A percentile compares a stretch with the other conserved stretches of the same genome.
Conservation (phyloP, 1,284 basidiomycete genomes). For the Amanita bisporigera region DNA sequence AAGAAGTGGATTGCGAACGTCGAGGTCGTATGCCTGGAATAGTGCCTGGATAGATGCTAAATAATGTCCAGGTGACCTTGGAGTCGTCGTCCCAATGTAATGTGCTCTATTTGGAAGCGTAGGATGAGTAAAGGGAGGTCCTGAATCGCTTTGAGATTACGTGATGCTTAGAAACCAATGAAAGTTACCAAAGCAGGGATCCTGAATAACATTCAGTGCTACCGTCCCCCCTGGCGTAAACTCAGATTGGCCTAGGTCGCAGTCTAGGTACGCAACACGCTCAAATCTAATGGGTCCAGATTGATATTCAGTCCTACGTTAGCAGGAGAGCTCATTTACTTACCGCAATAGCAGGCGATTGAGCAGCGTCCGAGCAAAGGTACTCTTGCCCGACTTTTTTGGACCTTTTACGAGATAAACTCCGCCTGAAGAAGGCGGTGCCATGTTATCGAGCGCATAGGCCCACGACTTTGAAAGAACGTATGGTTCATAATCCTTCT, state of each 20-base stretch:
- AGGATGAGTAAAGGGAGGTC: conserved; percentile 87
- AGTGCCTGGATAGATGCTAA: conserved; percentile 72
- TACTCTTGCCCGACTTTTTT: conserved; percentile 91
- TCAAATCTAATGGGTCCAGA: conserved; percentile 51
- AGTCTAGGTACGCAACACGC: conserved; percentile 88
- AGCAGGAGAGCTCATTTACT: conserved; percentile 5
- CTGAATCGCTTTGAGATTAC: conserved; percentile 45
- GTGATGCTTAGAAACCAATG: neutral
- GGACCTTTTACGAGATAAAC: conserved; percentile 79
- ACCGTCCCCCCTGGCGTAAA: conserved; percentile 90
- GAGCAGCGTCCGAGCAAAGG: conserved; percentile 77
- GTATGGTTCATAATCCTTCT: conserved; percentile 41
- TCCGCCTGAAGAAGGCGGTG: conserved; percentile 19
- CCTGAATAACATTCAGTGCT: conserved; percentile 75
- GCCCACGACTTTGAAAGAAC: conserved; percentile 65
- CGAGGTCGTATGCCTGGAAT: conserved; percentile 72
- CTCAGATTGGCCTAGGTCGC: conserved; percentile 94
- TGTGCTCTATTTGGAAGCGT: conserved; percentile 76
- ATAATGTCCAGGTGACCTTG: conserved; percentile 83
- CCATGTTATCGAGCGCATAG: conserved; percentile 47
- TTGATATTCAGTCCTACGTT: conserved; percentile 30
- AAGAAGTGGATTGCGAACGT: conserved; percentile 59
- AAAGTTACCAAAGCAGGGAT: conserved; percentile 68
- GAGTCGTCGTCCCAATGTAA: conserved; percentile 83
- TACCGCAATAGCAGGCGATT: conserved; percentile 71